Conservation (phyloP, 2,329 filamentous ascomycete genomes). For the Dactylellina cionopaga region DNA sequence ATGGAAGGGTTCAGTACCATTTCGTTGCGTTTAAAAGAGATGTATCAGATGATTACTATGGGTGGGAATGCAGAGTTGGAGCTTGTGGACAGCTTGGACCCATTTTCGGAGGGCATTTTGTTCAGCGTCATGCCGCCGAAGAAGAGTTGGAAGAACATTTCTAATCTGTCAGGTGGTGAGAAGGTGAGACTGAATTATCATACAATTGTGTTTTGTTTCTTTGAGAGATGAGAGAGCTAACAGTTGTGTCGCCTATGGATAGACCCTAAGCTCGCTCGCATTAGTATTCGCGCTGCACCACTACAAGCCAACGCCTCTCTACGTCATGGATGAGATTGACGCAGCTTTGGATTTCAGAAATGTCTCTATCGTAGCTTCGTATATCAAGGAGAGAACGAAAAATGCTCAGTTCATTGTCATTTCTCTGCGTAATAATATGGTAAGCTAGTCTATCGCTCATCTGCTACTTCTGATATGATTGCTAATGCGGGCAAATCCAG, state of each 20-base stretch:
- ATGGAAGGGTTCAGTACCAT: slow-evolving; percentile 98
- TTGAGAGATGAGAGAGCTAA: slow-evolving; percentile 1
- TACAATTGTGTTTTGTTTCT: neutral
- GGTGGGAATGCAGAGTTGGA: slow-evolving; percentile 97
- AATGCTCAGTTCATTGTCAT: slow-evolving; percentile 99
- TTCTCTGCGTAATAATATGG: slow-evolving; percentile 96
- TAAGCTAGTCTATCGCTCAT: slow-evolving; percentile 54
- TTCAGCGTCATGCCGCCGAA: slow-evolving; percentile 99
- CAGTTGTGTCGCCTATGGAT: slow-evolving; percentile 1
- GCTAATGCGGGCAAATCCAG: slow-evolving; percentile 55
- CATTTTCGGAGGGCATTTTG: slow-evolving; percentile 94
- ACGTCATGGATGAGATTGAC: slow-evolving; percentile 99
- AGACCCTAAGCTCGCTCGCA: slow-evolving; percentile 87
- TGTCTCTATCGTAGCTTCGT: slow-evolving; percentile 96
- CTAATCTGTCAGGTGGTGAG: slow-evolving; percentile 93
- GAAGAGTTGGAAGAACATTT: slow-evolving; percentile 99
- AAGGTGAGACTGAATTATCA: slow-evolving; percentile 65
- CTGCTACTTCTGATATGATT: neutral
- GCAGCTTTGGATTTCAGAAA: slow-evolving; percentile 97
- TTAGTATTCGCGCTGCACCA: slow-evolving; percentile 98
- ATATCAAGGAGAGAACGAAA: slow-evolving; percentile 99
- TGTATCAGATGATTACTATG: slow-evolving; percentile 99
- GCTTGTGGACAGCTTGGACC: slow-evolving; percentile 93
- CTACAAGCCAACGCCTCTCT: slow-evolving; percentile 95
- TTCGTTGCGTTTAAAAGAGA: slow-evolving; percentile 93